Base-by-base conservation (phyloP, 345 rosid genomes). In the Barbarea vulgaris region DNA sequence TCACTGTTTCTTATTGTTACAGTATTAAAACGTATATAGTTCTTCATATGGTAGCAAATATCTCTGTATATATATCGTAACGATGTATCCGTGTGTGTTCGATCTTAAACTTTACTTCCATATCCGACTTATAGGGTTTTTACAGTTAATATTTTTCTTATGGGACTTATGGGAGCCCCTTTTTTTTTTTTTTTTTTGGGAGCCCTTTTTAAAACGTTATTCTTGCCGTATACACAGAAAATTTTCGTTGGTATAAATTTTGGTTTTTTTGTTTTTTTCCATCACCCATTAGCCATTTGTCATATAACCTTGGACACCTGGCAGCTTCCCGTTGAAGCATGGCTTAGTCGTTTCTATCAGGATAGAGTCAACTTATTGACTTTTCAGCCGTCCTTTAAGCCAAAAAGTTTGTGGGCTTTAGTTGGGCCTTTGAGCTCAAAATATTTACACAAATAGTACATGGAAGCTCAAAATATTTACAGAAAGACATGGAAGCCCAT, bases 261-360 rank as follows among this genome's bases (percentile, higher is more conserved):
- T 55, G 8, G 21, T 19, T 6, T 36, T 7, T 25, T 21, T 6
- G 21, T 14, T 25, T 14, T 5, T 41, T 44, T 46, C 27, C 15
- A n/a, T 44, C 24, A 34, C 63, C 25, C 63, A 31, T 65, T 66
- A 48, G 50, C 37, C 18, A 59, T 75, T 67, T 36, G 21, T 65
- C 39, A 55, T 62, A 55, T 10, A 46, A 18, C 7, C 30, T 47
- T 28, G 19, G 64, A 76, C 80, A 76, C 75, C 28, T 76, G 80
- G 75, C 80, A 53, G 58, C 64, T 69, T 69, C 80, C 70, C 30
- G 80, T 69, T 76, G 75, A 44, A 77, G 22, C 80, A 70, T 69
- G 44, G 34, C 14, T 69, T 63, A 53, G 57, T 63, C 75, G 75
- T 77, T 75, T 41, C n/a, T 69, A 69, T 69, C 7, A 42, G 44